Conservation (phyloP, 1,284 basidiomycete genomes). For the Trametes versicolor region DNA sequence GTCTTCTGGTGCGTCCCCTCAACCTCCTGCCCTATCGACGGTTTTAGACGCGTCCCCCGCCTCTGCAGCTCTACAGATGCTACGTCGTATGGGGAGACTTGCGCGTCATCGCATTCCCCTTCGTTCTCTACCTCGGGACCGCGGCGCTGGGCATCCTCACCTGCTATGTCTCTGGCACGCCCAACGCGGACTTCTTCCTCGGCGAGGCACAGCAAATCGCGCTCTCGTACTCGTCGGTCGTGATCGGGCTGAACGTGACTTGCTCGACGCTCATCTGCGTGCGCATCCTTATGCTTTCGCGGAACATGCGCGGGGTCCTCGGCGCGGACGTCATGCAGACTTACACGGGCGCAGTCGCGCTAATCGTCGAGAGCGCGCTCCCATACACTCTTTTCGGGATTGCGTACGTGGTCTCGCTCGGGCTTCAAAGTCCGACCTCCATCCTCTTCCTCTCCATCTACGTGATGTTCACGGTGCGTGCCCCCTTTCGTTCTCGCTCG, state of each 20-base stretch:
- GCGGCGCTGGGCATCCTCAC: slow-evolving; percentile 26
- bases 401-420: slow-evolving; percentile 28
- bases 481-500: not conserved
- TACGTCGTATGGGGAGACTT: slow-evolving; percentile 27
- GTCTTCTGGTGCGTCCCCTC: slow-evolving; percentile 25
- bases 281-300: slow-evolving; percentile 23
- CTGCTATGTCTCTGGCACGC: slow-evolving; percentile 24
- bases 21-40: not conserved
- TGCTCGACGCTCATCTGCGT: slow-evolving; percentile 25
- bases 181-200: slow-evolving; percentile 23
- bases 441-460: slow-evolving; percentile 29
- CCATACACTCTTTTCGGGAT: slow-evolving; percentile 27
- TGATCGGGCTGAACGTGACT: slow-evolving; percentile 25
- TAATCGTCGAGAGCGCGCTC: slow-evolving; percentile 26
- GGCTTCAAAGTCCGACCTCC: slow-evolving; percentile 19
- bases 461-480: slow-evolving; percentile 33
- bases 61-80: slow-evolving; percentile 24
- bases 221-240: slow-evolving; percentile 23
- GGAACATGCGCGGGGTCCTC: slow-evolving; percentile 17
- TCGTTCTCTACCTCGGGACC: slow-evolving; percentile 22
- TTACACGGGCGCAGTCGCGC: slow-evolving; percentile 26
- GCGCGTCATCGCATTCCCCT: slow-evolving; percentile 18
- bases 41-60: not conserved
- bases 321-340: slow-evolving; percentile 10
- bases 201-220: slow-evolving; percentile 20